These are phyloP conservation scores for Saccharomyces hybrid DNA, from an alignment of 1,139 yeast species.

Conservation along the genomic window DNA sequence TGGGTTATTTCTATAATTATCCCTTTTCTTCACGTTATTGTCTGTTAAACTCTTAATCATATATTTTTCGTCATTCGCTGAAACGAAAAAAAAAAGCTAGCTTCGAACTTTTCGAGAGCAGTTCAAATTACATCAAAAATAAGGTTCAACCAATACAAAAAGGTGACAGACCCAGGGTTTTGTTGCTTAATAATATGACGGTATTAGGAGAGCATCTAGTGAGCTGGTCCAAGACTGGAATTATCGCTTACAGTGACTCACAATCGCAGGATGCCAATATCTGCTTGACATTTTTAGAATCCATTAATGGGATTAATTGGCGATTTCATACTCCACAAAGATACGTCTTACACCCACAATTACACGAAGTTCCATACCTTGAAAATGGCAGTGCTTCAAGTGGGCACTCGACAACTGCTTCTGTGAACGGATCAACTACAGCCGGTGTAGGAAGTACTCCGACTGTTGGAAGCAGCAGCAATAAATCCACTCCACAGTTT, in stretches of 20 bases:
- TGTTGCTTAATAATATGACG: background rate
- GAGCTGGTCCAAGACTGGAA: constrained; percentile 32
- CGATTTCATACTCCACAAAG: constrained; percentile 31
- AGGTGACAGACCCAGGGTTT: background rate
- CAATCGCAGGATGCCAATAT: constrained; percentile 26
- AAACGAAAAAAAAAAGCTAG: background rate
- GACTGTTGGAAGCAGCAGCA: constrained; percentile 6
- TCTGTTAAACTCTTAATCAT: background rate
- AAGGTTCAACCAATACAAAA: background rate
- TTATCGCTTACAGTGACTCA: constrained; percentile 31
- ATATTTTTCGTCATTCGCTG: background rate
- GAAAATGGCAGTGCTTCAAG: constrained; percentile 3
- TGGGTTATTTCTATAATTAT: background rate
- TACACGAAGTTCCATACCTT: constrained; percentile 19
- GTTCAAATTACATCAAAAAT: background rate
- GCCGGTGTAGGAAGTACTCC: constrained; percentile 6
- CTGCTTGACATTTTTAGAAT: constrained; percentile 30
- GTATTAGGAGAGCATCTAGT: background rate
- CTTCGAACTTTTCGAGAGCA: background rate
- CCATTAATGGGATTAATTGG: constrained; percentile 34
- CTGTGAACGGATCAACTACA: constrained; percentile 9
- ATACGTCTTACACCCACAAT: constrained; percentile 30
- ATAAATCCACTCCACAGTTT: constrained; percentile 17
- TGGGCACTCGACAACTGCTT: background rate
- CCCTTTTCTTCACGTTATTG: background rate